These are phyloP conservation scores for Pestalotiopsis sp. DNA, from an alignment of 2,329 filamentous ascomycete genomes.

Conservation along the genomic window DNA sequence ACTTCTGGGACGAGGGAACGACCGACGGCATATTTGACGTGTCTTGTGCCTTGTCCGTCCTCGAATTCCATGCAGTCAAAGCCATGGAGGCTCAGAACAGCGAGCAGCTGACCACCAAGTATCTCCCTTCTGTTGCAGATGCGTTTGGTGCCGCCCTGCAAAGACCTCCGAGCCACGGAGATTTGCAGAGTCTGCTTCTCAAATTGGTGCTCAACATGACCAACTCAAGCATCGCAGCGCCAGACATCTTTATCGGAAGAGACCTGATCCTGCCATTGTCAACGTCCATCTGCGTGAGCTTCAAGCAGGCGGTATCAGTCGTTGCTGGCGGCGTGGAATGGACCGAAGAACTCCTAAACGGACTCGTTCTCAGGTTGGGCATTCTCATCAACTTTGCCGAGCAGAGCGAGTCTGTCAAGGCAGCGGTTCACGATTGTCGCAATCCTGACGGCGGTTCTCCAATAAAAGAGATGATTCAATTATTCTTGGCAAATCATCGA, in stretches of 20 bases:
- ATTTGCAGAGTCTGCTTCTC: constrained; percentile 54
- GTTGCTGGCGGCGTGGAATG: constrained; percentile 53
- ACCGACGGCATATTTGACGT: constrained; percentile 38
- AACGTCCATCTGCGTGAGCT: constrained; percentile 53
- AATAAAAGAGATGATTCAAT: constrained; percentile 61
- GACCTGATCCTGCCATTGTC: constrained; percentile 54
- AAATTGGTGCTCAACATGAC: constrained; percentile 83
- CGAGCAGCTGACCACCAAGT: constrained; percentile 49
- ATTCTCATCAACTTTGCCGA: constrained; percentile 88
- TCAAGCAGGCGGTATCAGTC: constrained; percentile 49
- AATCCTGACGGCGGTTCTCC: constrained; percentile 39
- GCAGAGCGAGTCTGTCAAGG: constrained; percentile 67
- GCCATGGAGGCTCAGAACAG: constrained; percentile 44
- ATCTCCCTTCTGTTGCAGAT: constrained; percentile 54
- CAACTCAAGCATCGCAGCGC: constrained; percentile 75
- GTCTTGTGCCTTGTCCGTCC: constrained; percentile 47
- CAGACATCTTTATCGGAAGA: constrained; percentile 68
- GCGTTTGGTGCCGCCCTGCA: constrained; percentile 44
- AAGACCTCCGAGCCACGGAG: constrained; percentile 38
- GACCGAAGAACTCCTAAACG: constrained; percentile 60
- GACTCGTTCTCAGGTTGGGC: constrained; percentile 77
- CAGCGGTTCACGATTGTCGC: constrained; percentile 44
- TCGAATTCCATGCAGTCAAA: constrained; percentile 57
- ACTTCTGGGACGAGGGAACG: constrained; percentile 39
- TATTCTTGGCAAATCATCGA: constrained; percentile 71